Percentiles rank a stretch among this genome's conserved stretches.
Conservation (phyloP, 2,329 filamentous ascomycete species). For the Stachybotrys chartarum region DNA sequence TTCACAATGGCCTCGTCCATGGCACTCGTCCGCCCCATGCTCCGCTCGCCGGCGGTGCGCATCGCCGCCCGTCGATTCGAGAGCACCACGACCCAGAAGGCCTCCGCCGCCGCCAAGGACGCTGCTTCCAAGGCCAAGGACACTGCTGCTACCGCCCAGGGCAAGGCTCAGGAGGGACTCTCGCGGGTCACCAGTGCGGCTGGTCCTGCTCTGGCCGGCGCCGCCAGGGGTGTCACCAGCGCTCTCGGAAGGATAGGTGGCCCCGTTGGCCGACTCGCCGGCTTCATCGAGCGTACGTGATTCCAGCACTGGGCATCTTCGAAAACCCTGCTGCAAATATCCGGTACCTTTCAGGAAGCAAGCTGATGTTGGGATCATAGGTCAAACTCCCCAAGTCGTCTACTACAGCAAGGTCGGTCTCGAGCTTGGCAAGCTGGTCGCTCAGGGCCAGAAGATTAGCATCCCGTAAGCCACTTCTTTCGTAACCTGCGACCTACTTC, state of each 20-base stretch:
- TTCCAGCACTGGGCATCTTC: not conserved
- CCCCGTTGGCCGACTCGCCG: constrained; percentile 70
- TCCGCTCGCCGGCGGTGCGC: constrained; percentile 39
- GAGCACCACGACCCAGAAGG: constrained; percentile 46
- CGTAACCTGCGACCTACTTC: constrained; percentile 4
- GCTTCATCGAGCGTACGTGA: constrained; percentile 77
- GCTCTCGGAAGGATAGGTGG: constrained; percentile 74
- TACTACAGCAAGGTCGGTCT: constrained; percentile 89
- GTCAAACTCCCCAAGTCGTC: constrained; percentile 74
- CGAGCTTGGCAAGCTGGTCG: constrained; percentile 83
- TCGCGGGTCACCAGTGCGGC: constrained; percentile 72
- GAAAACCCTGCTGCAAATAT: too few species aligned
- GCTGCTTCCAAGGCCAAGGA: constrained; percentile 34
- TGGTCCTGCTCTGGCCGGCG: constrained; percentile 66
- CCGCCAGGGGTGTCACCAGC: constrained; percentile 58
- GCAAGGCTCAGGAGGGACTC: constrained; percentile 73
- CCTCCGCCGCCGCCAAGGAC: constrained; percentile 33
- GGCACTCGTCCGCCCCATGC: constrained; percentile 34
- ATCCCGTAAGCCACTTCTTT: constrained; percentile 67
- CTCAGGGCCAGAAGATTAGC: constrained; percentile 82
- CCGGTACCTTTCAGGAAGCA: too few species aligned
- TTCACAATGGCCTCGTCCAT: constrained; percentile 20
- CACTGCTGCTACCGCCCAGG: constrained; percentile 21
- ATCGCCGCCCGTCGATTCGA: constrained; percentile 51
- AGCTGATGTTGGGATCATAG: constrained; percentile 35